A percentile compares a stretch with the other conserved stretches of the same genome.
Conservation (phyloP, 2,329 filamentous ascomycete genomes). For the Trichoderma breve region DNA sequence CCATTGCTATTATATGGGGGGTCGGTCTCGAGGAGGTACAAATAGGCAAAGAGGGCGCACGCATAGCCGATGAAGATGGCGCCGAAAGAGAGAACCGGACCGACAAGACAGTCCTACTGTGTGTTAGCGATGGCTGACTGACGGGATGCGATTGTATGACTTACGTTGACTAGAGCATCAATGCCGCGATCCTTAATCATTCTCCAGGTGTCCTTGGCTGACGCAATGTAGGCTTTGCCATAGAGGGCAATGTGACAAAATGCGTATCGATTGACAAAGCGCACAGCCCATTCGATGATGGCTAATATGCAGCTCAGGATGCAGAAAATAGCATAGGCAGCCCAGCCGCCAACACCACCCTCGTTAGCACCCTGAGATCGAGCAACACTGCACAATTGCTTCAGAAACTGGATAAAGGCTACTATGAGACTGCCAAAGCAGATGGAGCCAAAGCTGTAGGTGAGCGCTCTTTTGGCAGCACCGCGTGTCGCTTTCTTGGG, state of each 20-base stretch:
- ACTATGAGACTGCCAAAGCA: slow-evolving; percentile 81
- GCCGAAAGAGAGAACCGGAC: slow-evolving; percentile 72
- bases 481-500: slow-evolving; percentile 78
- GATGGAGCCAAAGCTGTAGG: slow-evolving; percentile 91
- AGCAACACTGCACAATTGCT: slow-evolving; percentile 79
- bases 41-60: slow-evolving; percentile 76
- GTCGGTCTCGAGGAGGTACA: slow-evolving; percentile 83
- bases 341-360: slow-evolving; percentile 69
- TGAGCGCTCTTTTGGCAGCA: slow-evolving; percentile 77
- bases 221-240: slow-evolving; percentile 80
- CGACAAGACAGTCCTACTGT: slow-evolving; percentile 69
- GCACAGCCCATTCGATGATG: slow-evolving; percentile 78
- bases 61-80: slow-evolving; percentile 80
- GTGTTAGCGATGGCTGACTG: slow-evolving; percentile 21
- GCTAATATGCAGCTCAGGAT: slow-evolving; percentile 72
- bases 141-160: slow-evolving; percentile 8
- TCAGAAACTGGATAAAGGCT: slow-evolving; percentile 80
- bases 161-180: slow-evolving; percentile 76
- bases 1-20: slow-evolving; percentile 70
- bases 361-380: slow-evolving; percentile 61
- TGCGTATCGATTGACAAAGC: slow-evolving; percentile 88
- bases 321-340: slow-evolving; percentile 67
- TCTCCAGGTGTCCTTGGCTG: slow-evolving; percentile 85
- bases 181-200: slow-evolving; percentile 93
- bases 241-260: slow-evolving; percentile 93